These are phyloP conservation scores for Prillingera fragicola DNA, from an alignment of 1,284 basidiomycete genomes.

Conservation along the genomic window DNA sequence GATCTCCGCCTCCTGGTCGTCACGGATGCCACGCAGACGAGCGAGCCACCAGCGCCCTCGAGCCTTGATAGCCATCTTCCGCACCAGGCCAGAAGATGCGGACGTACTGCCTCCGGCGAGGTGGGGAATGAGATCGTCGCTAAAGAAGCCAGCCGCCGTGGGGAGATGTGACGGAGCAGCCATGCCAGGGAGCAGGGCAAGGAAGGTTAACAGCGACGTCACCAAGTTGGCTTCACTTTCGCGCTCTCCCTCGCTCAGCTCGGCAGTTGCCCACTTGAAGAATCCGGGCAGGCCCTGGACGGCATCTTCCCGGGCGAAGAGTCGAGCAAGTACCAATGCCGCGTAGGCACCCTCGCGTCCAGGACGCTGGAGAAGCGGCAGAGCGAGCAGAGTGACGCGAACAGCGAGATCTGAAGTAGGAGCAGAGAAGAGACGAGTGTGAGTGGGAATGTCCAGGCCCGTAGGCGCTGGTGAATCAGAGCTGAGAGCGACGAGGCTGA, in stretches of 20 bases:
- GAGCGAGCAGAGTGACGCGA: constrained; percentile 48
- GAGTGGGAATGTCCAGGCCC: constrained; percentile 61
- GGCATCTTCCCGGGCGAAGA: constrained; percentile 43
- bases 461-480: constrained; percentile 4
- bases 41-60: constrained; percentile 46
- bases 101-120: constrained; percentile 38
- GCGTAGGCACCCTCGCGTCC: constrained; percentile 45
- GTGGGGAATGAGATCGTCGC: constrained; percentile 33
- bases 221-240: constrained; percentile 36
- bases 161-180: constrained; percentile 36
- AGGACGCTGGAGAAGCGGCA: constrained; percentile 39
- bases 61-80: constrained; percentile 45
- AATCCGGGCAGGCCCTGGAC: constrained; percentile 34
- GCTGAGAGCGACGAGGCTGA: constrained; percentile 74
- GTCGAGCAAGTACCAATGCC: constrained; percentile 40
- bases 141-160: constrained; percentile 21
- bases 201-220: constrained; percentile 32
- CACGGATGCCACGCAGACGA: constrained; percentile 15
- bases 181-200: constrained; percentile 38
- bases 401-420: constrained; percentile 61
- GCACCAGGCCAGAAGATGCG: constrained; percentile 35
- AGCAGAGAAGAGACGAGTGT: constrained; percentile 58
- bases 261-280: constrained; percentile 30
- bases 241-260: constrained; percentile 34
- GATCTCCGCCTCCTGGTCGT: constrained; percentile 58